Base-by-base conservation (phyloP, 2,329 filamentous ascomycete genomes). In the Aspergillus vadensis region DNA sequence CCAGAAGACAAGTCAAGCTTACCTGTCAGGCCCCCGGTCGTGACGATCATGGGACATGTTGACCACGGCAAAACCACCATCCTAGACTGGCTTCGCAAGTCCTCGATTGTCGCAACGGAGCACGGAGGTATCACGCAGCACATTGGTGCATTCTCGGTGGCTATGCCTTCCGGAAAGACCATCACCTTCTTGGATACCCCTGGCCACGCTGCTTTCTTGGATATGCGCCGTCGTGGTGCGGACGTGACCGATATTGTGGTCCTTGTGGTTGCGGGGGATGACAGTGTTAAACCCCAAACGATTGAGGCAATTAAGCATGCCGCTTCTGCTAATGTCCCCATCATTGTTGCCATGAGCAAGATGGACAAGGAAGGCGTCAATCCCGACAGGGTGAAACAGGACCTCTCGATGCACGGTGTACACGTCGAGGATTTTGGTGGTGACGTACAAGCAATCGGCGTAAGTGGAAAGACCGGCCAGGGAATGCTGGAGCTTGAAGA, bases 1-100 rank as follows among this genome's bases (percentile, higher is more conserved):
- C 85, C 86, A 8, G 87, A 88, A 69, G 91, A 94, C 74, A 84
- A 81, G 52, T 86, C 89, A 0, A 68, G 76, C 14, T 77, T 97
- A 7, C 92, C 92, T 2, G 77, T 81, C 36, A 86, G 96, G 15
- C 94, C 95, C 7, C 96, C 95, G 0, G 92, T 99, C 38, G 93
- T 99, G 41, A 98, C 96, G 0, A 99, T 99, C 71, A 99, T 99
- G 96, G 95, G 95, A 2, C 95, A 99, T 66, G 95, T 99, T 69
- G 96, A 99, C 74, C 95, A 99, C 75, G 95, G 95, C 57, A 99
- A 99, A 80, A 99, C 95, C 0, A 99, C 96, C 0, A 88, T 99
- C 44, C 82, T 99, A 9, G 95, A 99, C 74, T 98, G 89, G 79
- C 82, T 99, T 48, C 90, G 95, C 39, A 96, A 97, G 69, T 95